Evolutionary conservation across 1,139 yeast genomes (phyloP).

Genomic region (Meyerozyma smithsonii): DNA sequence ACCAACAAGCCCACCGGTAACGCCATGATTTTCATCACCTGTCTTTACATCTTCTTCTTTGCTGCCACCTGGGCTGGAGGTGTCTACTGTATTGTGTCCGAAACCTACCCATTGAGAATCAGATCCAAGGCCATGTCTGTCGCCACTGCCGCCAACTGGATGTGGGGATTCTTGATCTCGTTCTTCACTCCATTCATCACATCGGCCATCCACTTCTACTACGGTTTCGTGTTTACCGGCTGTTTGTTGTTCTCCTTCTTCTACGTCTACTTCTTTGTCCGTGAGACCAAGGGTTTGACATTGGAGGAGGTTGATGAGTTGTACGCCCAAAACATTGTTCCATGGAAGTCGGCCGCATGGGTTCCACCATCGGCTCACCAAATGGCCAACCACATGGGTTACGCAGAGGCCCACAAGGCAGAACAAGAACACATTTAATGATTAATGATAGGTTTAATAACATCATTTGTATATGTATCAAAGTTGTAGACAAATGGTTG

Average conservation of each 20-base stretch:
- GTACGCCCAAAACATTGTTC: conserved; percentile 10
- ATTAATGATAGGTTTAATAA: background rate
- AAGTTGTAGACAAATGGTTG: background rate
- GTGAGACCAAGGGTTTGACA: conserved; percentile 62
- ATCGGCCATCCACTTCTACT: conserved; percentile 22
- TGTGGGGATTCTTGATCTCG: conserved; percentile 15
- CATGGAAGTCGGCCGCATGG: conserved; percentile 12
- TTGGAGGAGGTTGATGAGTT: conserved; percentile 58
- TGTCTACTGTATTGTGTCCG: conserved; percentile 12
- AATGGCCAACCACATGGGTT: conserved; percentile 15
- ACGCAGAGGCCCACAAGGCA: conserved; percentile 16
- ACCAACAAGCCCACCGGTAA: conserved; percentile 13
- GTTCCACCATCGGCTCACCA: conserved; percentile 9
- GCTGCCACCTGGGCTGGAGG: conserved; percentile 16
- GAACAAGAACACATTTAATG: conserved; percentile 14
- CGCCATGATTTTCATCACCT: conserved; percentile 15
- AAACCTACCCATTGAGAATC: conserved; percentile 14
- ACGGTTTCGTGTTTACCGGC: conserved; percentile 23
- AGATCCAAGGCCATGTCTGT: conserved; percentile 14
- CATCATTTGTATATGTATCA: too few species aligned
- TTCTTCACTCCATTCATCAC: conserved; percentile 17
- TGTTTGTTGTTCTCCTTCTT: conserved; percentile 25
- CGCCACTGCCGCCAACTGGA: conserved; percentile 15
- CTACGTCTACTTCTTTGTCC: conserved; percentile 53
- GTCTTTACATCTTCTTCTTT: conserved; percentile 13